phyloP scores from a whole-genome alignment of 2,329 filamentous ascomycete species.

The Cordyceps javanica region DNA sequence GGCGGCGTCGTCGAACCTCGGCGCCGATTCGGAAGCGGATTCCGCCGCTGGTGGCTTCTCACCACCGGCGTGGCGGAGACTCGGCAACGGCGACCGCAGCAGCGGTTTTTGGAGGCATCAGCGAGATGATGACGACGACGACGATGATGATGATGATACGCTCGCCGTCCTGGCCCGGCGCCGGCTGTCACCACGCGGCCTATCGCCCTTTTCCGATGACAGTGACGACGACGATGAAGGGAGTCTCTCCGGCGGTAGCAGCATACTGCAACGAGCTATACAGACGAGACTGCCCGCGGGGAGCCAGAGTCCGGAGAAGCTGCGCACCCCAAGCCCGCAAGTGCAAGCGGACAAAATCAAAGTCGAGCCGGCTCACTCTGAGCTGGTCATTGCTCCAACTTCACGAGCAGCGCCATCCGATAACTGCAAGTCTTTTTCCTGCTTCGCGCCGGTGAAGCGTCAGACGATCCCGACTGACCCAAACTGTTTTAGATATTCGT shows the following conservation, averaged over 20 bases:
- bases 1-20: slow-evolving; percentile 16
- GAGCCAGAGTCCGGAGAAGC: slow-evolving; percentile 50
- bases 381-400: slow-evolving; percentile 17
- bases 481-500: slow-evolving; percentile 60
- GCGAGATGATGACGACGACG: slow-evolving; percentile 46
- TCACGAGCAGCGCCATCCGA: slow-evolving; percentile 29
- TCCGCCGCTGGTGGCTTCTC: slow-evolving; percentile 51
- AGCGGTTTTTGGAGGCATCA: slow-evolving; percentile 54
- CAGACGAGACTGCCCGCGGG: slow-evolving; percentile 50
- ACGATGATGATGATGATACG: too few relatives aligned
- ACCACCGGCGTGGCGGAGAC: slow-evolving; percentile 55
- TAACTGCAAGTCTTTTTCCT: slow-evolving; percentile 41
- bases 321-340: slow-evolving; percentile 36
- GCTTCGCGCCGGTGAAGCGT: background rate
- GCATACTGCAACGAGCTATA: slow-evolving; percentile 44
- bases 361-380: slow-evolving; percentile 26
- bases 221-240: slow-evolving; percentile 14
- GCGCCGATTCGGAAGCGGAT: slow-evolving; percentile 39
- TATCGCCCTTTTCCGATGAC: too few relatives aligned
- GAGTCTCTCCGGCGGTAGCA: background rate
- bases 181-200: too few relatives aligned
- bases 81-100: slow-evolving; percentile 53
- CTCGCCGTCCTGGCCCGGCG: too few relatives aligned
- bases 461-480: background rate
- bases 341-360: slow-evolving; percentile 34